Conservation (phyloP, 2,329 filamentous ascomycete species). For the Fusarium miscanthi region DNA sequence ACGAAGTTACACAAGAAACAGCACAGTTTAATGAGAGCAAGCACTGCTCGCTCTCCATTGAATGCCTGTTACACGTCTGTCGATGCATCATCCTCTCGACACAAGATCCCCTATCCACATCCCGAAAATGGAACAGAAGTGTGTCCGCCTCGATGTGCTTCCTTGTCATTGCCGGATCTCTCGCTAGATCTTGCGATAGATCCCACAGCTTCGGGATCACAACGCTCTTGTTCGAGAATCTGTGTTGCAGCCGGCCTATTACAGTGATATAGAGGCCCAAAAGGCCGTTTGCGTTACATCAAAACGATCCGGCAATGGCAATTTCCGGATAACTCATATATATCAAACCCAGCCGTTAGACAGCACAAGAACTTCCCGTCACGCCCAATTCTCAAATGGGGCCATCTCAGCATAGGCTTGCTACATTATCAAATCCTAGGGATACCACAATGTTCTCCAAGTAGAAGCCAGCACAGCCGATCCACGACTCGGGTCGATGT, state of each 20-base stretch:
- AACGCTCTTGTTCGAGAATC: constrained; percentile 27
- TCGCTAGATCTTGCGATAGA: constrained; percentile 32
- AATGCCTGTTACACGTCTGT: neutral
- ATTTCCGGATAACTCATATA: constrained; percentile 19
- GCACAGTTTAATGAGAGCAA: neutral
- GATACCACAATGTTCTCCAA: neutral
- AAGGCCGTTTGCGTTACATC: constrained; percentile 37
- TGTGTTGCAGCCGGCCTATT: constrained; percentile 15
- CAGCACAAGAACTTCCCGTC: constrained; percentile 4
- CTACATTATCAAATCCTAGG: neutral
- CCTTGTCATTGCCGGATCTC: constrained; percentile 23
- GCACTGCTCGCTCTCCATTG: neutral
- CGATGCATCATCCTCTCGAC: neutral
- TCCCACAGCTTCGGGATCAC: constrained; percentile 28
- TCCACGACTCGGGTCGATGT: neutral
- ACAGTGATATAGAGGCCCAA: constrained; percentile 16
- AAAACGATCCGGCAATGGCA: constrained; percentile 19
- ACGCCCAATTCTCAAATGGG: neutral
- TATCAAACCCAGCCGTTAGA: constrained; percentile 12
- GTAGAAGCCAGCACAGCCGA: neutral
- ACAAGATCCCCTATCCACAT: neutral
- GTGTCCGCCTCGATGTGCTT: neutral
- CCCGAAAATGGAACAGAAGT: neutral
- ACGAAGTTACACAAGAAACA: neutral
- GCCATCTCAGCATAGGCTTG: neutral